Base-by-base conservation (phyloP, 2,329 filamentous ascomycete genomes). In the Phyllosticta citriasiana region DNA sequence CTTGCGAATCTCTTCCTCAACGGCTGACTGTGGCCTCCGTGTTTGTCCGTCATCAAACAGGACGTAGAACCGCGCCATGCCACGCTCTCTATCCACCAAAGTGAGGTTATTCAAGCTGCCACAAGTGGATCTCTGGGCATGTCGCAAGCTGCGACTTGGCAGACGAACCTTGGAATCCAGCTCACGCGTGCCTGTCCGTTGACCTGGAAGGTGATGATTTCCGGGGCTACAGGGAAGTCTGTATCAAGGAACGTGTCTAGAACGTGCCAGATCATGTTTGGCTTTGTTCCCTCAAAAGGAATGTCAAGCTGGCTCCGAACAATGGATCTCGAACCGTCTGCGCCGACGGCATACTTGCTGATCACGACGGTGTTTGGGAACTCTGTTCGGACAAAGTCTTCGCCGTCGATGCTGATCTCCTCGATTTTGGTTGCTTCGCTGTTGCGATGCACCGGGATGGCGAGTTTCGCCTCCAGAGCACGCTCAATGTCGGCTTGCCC, bases 211-310 rank as follows among this genome's bases (percentile, higher is more conserved):
- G 77, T 80, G 51, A 80, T 76, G 50, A 80, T 80, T 59, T 80
- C 78, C 0, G 74, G 69, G 40, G 76, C 79, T 0, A 71, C 63
- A 0, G 78, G 78, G 53, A 80, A 80, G 19, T 79, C 76, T 0
- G 77, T 80, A n/a, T 80, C 77, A 16, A 80, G 73, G 52, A 79
- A 80, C 1, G 74, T 76, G 59, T 80, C 78, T 2, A 80, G 68
- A 3, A 80, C 78, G 0, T 77, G 74, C 78, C 78, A 80, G 1
- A 76, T 68, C 78, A 80, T 80, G 62, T 79, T 78, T 0, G 79
- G 78, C 62, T 80, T 80, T 0, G 75, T 76, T 0, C 78, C 79
- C 0, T 73, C 71, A 61, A 80, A 80, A 24, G 63, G 67, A 30
- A 78, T 77, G 1, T 70, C 70, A 1, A 79, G 69, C 47, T 55